These are phyloP conservation scores for Cylindrotheca fusiformis DNA, from an alignment of 108 stramenopile species.

Conservation along the genomic window DNA sequence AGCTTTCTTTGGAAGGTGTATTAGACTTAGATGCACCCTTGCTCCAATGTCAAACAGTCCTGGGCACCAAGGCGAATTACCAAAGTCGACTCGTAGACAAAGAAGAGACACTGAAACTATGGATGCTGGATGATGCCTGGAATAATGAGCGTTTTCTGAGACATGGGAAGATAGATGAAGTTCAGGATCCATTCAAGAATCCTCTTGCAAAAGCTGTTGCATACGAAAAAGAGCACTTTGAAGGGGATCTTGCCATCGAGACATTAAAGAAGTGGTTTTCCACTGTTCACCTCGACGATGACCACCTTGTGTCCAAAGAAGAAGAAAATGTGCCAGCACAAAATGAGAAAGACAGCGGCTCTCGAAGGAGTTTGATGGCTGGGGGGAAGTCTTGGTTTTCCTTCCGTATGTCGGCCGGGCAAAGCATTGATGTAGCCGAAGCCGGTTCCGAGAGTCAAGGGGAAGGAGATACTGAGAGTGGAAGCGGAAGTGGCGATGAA, in stretches of 20 bases:
- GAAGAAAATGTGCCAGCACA: not conserved
- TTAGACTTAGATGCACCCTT: slow-evolving; percentile 33
- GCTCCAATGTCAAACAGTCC: slow-evolving; percentile 44
- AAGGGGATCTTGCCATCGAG: not conserved
- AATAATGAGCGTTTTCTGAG: not conserved
- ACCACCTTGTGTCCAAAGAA: not conserved
- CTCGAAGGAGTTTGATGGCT: not conserved
- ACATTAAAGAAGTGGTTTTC: not conserved
- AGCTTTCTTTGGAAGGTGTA: slow-evolving; percentile 32
- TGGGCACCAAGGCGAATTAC: slow-evolving; percentile 34
- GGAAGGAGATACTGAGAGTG: not conserved
- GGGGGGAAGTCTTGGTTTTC: not conserved
- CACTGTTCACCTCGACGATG: not conserved
- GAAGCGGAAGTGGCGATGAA: no score
- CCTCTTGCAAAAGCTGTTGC: not conserved
- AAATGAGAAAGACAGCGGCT: not conserved
- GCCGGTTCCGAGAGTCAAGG: not conserved
- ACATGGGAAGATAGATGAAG: not conserved
- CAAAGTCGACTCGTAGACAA: slow-evolving; percentile 36
- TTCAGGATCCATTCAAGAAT: not conserved
- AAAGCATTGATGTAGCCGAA: not conserved
- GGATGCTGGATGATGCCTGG: slow-evolving; percentile 16
- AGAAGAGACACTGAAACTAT: slow-evolving; percentile 13
- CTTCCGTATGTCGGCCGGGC: not conserved
- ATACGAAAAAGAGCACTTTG: not conserved